These are phyloP conservation scores for Oropetium thomaeum DNA, from an alignment of 176 grass and related monocot species.

Conservation along the genomic window DNA sequence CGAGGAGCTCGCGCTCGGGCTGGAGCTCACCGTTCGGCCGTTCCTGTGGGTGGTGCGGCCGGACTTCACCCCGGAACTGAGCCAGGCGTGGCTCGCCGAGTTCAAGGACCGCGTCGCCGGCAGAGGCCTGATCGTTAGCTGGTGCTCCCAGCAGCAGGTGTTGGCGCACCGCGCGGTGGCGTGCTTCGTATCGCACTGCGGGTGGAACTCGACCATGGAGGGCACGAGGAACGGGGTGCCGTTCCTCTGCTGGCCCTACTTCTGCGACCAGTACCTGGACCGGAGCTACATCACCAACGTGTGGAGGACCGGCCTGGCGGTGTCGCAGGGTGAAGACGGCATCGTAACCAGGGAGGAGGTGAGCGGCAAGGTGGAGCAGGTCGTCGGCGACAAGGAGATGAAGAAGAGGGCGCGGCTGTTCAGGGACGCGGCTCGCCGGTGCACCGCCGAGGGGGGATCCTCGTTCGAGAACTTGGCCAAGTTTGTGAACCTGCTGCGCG, in stretches of 20 bases:
- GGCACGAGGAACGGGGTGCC: conserved; percentile 42
- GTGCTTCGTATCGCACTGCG: background rate
- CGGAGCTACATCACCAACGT: conserved; percentile 39
- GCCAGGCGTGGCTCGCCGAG: conserved; percentile 31
- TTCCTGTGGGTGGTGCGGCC: conserved; percentile 70
- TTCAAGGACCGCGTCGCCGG: conserved; percentile 29
- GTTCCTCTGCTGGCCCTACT: conserved; percentile 73
- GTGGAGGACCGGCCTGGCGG: conserved; percentile 49
- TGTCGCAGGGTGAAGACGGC: conserved; percentile 32
- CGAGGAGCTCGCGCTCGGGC: conserved; percentile 55
- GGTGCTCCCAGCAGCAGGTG: conserved; percentile 53
- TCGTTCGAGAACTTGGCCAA: conserved; percentile 12
- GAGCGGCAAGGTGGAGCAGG: conserved; percentile 25
- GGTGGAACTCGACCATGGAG: conserved; percentile 38
- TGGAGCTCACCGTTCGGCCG: conserved; percentile 31
- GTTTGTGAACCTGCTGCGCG: conserved; percentile 17
- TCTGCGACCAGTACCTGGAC: conserved; percentile 47
- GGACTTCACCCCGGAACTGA: conserved; percentile 8
- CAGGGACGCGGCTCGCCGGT: background rate
- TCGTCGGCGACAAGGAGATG: conserved; percentile 25
- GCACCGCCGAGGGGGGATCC: conserved; percentile 6
- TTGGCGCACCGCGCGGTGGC: background rate
- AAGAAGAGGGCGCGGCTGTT: conserved; percentile 13
- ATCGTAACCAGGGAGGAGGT: conserved; percentile 41
- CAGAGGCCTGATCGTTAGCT: conserved; percentile 50